A percentile compares a stretch with the other conserved stretches of the same genome.
These are phyloP conservation scores for Suillus alpinus DNA, from an alignment of 768 basidiomycete species.

Conservation along the genomic window DNA sequence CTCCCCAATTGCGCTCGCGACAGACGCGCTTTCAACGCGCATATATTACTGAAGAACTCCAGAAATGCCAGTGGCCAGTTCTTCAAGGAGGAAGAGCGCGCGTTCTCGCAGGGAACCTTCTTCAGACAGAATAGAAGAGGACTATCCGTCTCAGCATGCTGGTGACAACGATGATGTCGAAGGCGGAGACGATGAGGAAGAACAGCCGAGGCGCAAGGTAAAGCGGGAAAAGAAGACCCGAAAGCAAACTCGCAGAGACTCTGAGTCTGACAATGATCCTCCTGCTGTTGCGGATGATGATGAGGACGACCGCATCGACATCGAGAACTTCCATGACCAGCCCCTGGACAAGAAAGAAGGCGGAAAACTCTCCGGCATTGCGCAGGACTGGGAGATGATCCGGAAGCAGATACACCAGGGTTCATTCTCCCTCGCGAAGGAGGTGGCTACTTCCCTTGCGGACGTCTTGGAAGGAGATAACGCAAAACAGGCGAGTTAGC, in stretches of 20 bases:
- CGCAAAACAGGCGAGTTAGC: slow-evolving; percentile 44
- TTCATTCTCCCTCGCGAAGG: slow-evolving; percentile 44
- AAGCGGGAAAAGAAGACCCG: slow-evolving; percentile 32
- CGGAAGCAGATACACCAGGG: slow-evolving; percentile 43
- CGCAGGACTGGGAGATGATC: slow-evolving; percentile 61
- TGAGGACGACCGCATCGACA: slow-evolving; percentile 55
- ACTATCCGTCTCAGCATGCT: slow-evolving; percentile 32
- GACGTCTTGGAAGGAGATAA: slow-evolving; percentile 58
- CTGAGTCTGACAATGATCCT: slow-evolving; percentile 25
- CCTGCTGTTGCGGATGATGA: slow-evolving; percentile 34
- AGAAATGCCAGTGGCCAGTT: slow-evolving; percentile 31
- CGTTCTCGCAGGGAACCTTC: slow-evolving; percentile 45
- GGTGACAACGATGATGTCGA: slow-evolving; percentile 41
- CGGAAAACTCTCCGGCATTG: slow-evolving; percentile 52
- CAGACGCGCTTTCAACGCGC: slow-evolving; percentile 9
- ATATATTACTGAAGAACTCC: not conserved
- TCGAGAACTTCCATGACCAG: slow-evolving; percentile 61
- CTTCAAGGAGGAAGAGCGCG: slow-evolving; percentile 36
- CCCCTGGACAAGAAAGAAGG: slow-evolving; percentile 57
- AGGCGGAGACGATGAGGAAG: slow-evolving; percentile 35
- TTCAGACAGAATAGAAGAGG: slow-evolving; percentile 60
- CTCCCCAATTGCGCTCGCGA: slow-evolving; percentile 10
- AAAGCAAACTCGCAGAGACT: slow-evolving; percentile 32
- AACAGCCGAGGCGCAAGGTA: slow-evolving; percentile 32
- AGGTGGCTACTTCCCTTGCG: slow-evolving; percentile 57